Evolutionary conservation across 2,329 filamentous ascomycete genomes (phyloP).

Genomic region (Thielaviopsis ethacetica): DNA sequence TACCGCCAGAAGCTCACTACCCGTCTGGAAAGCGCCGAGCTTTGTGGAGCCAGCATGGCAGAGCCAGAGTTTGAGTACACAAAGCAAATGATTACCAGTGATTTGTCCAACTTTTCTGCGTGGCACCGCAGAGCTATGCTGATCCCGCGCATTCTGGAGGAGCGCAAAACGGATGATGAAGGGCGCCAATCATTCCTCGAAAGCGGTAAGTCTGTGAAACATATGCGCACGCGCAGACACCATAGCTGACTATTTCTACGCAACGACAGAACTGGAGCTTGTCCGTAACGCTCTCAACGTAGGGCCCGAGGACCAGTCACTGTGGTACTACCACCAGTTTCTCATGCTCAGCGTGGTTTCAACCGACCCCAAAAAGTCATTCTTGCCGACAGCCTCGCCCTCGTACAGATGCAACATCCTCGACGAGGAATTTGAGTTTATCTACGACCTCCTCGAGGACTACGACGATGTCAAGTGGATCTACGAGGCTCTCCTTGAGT

Average conservation of each 20-base stretch:
- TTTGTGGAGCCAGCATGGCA: slow-evolving; percentile 45
- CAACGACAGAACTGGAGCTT: slow-evolving; percentile 48
- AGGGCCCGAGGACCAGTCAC: slow-evolving; percentile 83
- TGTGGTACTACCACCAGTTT: slow-evolving; percentile 95
- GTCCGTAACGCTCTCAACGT: slow-evolving; percentile 69
- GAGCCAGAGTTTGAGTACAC: slow-evolving; percentile 81
- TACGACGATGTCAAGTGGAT: slow-evolving; percentile 60
- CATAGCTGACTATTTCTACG: background rate
- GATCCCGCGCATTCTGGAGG: slow-evolving; percentile 57
- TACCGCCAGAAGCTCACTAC: slow-evolving; percentile 68
- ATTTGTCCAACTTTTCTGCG: slow-evolving; percentile 90
- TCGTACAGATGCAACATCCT: slow-evolving; percentile 51
- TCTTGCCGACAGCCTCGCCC: slow-evolving; percentile 46
- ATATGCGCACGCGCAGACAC: background rate
- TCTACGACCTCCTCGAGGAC: slow-evolving; percentile 47
- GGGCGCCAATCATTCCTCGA: slow-evolving; percentile 56
- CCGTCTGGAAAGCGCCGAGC: slow-evolving; percentile 47
- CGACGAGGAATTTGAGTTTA: slow-evolving; percentile 52
- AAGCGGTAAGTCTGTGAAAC: slow-evolving; percentile 31
- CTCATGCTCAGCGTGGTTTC: slow-evolving; percentile 54
- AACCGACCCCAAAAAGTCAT: slow-evolving; percentile 32
- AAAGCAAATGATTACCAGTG: slow-evolving; percentile 66
- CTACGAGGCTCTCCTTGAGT: slow-evolving; percentile 71
- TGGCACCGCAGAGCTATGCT: slow-evolving; percentile 86
- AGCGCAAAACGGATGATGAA: slow-evolving; percentile 46